These are phyloP conservation scores for Penicillium vulpinum DNA, from an alignment of 2,329 filamentous ascomycete genomes.

Conservation along the genomic window DNA sequence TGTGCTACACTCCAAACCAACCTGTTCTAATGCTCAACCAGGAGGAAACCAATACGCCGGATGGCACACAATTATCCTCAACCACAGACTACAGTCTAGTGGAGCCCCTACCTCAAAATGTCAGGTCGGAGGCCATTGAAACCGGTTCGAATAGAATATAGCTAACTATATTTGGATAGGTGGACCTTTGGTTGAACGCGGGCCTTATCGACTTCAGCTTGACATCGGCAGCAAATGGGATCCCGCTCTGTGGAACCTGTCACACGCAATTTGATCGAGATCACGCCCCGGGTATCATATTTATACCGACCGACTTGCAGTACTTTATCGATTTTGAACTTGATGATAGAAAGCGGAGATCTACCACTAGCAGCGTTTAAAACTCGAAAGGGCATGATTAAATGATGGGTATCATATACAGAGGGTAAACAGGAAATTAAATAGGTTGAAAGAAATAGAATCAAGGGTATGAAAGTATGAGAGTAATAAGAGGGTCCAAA, in stretches of 20 bases:
- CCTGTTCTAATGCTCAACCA: too few species aligned
- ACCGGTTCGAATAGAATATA: neutral
- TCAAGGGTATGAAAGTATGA: neutral
- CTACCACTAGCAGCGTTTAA: neutral
- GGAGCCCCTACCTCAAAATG: too few species aligned
- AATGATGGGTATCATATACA: conserved; percentile 6
- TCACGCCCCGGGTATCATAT: neutral
- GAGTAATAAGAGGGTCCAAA: neutral
- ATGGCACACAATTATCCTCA: too few species aligned
- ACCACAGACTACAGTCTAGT: too few species aligned
- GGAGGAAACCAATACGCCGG: too few species aligned
- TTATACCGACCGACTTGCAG: neutral
- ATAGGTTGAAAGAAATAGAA: neutral
- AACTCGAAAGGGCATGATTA: neutral
- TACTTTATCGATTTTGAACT: neutral
- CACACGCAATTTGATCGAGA: neutral
- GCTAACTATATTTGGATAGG: neutral
- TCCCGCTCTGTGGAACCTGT: neutral
- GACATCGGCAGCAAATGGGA: neutral
- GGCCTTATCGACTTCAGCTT: neutral
- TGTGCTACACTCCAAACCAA: too few species aligned
- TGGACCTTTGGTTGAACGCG: neutral
- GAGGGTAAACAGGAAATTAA: neutral
- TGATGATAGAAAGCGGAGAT: neutral
- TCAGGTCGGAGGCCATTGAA: too few species aligned